Conservation (phyloP, 768 basidiomycete species). For the Auriscalpium orientale region DNA sequence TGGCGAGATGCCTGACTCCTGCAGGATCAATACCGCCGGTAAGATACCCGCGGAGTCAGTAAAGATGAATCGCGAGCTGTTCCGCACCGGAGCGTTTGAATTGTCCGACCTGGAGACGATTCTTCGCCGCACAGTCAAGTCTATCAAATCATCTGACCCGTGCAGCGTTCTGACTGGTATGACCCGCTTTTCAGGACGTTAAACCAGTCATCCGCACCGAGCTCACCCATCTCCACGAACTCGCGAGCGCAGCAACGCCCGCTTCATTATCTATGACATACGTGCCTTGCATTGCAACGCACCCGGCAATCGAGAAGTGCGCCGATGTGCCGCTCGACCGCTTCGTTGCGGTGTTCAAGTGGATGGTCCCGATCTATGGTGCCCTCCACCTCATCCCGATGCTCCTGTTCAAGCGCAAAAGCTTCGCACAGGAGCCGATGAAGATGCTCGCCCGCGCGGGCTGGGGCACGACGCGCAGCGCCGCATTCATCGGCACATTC, state of each 20-base stretch:
- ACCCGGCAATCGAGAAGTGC: slow-evolving; percentile 67
- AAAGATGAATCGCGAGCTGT: slow-evolving; percentile 51
- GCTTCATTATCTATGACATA: slow-evolving; percentile 40
- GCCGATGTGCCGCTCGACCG: slow-evolving; percentile 53
- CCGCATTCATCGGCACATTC: slow-evolving; percentile 80
- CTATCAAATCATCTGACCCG: neutral
- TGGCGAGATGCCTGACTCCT: neutral
- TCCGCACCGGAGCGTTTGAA: slow-evolving; percentile 50
- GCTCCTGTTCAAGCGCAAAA: slow-evolving; percentile 69
- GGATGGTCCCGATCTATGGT: slow-evolving; percentile 80
- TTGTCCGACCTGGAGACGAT: slow-evolving; percentile 49
- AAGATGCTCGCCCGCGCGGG: slow-evolving; percentile 57
- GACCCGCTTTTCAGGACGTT: slow-evolving; percentile 34
- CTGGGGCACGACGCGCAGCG: slow-evolving; percentile 73
- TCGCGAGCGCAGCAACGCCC: slow-evolving; percentile 23
- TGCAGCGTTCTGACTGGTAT: neutral
- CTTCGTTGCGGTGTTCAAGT: slow-evolving; percentile 74
- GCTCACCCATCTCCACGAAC: slow-evolving; percentile 37
- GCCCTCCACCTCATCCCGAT: slow-evolving; percentile 86
- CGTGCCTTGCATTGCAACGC: slow-evolving; percentile 64
- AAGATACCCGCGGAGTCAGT: slow-evolving; percentile 55
- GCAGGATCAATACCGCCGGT: slow-evolving; percentile 66
- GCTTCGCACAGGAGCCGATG: slow-evolving; percentile 58
- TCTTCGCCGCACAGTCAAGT: slow-evolving; percentile 18
- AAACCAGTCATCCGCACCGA: slow-evolving; percentile 42